These are phyloP conservation scores for Elaeis oleifera DNA, from an alignment of 202 grass and related monocot species.

Conservation along the genomic window DNA sequence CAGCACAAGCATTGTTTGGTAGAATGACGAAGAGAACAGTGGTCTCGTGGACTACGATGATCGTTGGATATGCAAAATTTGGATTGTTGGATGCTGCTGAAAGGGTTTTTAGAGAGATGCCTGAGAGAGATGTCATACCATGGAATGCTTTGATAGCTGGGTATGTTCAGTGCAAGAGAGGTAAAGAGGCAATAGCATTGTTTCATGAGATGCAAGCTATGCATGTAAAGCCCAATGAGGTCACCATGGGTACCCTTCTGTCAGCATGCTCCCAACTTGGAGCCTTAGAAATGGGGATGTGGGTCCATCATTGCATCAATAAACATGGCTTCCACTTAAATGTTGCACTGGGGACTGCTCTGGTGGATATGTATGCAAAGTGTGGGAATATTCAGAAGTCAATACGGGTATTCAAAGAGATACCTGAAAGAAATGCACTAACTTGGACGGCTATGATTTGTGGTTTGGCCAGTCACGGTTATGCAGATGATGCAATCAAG, in stretches of 20 bases:
- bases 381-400: slow-evolving; percentile 23
- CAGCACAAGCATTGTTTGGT: slow-evolving; percentile 35
- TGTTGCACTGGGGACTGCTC: slow-evolving; percentile 24
- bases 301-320: slow-evolving; percentile 52
- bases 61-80: slow-evolving; percentile 32
- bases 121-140: slow-evolving; percentile 41
- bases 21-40: slow-evolving; percentile 25
- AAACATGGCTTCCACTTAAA: slow-evolving; percentile 21
- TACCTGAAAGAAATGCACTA: slow-evolving; percentile 20
- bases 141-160: slow-evolving; percentile 62
- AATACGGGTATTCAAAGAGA: slow-evolving; percentile 9
- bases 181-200: slow-evolving; percentile 34
- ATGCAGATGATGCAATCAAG: slow-evolving; percentile 6
- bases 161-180: slow-evolving; percentile 49
- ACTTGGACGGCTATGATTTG: slow-evolving; percentile 22
- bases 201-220: slow-evolving; percentile 65
- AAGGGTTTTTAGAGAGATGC: slow-evolving; percentile 64
- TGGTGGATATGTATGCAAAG: slow-evolving; percentile 26
- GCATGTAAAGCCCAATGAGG: slow-evolving; percentile 36
- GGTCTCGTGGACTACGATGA: slow-evolving; percentile 70
- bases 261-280: slow-evolving; percentile 54
- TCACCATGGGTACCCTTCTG: slow-evolving; percentile 56
- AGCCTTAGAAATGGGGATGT: slow-evolving; percentile 54
- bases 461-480: slow-evolving; percentile 17
- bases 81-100: slow-evolving; percentile 29